Evolutionary conservation across 208 protist species (phyloP), one percentile per base, ranked within the genome.

Genomic region (Trypanosoma boissoni): DNA sequence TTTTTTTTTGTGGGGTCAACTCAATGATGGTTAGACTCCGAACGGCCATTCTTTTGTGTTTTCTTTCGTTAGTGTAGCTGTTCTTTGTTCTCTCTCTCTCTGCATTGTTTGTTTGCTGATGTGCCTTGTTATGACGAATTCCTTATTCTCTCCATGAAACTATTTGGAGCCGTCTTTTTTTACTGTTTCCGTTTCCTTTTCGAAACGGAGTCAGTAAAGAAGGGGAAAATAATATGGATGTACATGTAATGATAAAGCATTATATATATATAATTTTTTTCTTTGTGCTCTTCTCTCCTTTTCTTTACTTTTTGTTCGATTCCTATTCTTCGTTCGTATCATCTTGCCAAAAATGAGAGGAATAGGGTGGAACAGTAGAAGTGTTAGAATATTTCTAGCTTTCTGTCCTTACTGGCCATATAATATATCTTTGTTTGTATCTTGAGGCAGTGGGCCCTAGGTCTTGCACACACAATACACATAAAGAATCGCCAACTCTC

Each of bases 1-100:
- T 26, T 44, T 45, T 43, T 44, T 46, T 42, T 4, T 48, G 4
- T 28, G 27, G 8, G 9, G 8, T n/a, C n/a, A n/a, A n/a, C n/a
- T n/a, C n/a, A n/a, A n/a, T n/a, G n/a, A n/a, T n/a, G n/a, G n/a
- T n/a, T 6, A 27, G 16, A 27, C 14, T 3, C 26, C 14, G 21
- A 24, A 52, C 8, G 46, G 46, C 1, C 14, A 16, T 52, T 24
- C 34, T 24, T 52, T 2, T 52, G 27, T 26, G 5, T 28, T 28
- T 51, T 51, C 12, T 44, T 48, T 26, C 32, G 6, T 26, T 59
- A n/a, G 3, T 59, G 31, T 59, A 48, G 31, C 46, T 59, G 31
- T 31, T 59, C 5, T 59, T 59, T 26, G 9, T 27, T 43, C 29
- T 18, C 14, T 27, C 23, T 24, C 12, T 42, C 3, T 34, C 20